These are phyloP conservation scores for Cryoendolithus antarcticus DNA, from an alignment of 2,329 filamentous ascomycete genomes.

Conservation along the genomic window DNA sequence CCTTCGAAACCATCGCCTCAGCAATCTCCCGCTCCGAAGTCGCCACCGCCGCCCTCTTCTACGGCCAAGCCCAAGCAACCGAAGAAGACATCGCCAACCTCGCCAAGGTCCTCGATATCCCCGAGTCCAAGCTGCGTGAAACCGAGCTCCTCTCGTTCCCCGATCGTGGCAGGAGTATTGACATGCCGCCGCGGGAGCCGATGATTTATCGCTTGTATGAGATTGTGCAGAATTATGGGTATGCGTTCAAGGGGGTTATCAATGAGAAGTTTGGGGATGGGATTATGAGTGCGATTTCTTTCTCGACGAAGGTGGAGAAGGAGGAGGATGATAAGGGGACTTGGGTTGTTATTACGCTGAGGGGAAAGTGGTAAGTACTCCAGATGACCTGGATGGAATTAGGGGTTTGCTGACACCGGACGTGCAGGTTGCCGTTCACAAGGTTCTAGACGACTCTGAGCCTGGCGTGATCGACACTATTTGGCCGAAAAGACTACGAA, in stretches of 20 bases:
- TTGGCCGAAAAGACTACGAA: too few species aligned
- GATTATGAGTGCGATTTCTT: slow-evolving; percentile 93
- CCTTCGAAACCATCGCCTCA: slow-evolving; percentile 65
- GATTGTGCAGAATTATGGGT: slow-evolving; percentile 93
- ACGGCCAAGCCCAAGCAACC: slow-evolving; percentile 68
- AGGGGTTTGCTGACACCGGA: too few species aligned
- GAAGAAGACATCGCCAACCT: slow-evolving; percentile 58
- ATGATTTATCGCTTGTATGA: slow-evolving; percentile 86
- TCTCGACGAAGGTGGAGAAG: slow-evolving; percentile 85
- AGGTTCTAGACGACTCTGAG: slow-evolving; percentile 32
- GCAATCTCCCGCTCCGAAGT: slow-evolving; percentile 69
- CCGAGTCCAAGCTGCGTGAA: slow-evolving; percentile 40
- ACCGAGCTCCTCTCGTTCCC: slow-evolving; percentile 60
- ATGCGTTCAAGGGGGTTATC: slow-evolving; percentile 86
- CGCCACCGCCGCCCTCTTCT: slow-evolving; percentile 78
- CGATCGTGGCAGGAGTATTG: slow-evolving; percentile 64
- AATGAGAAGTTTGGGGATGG: slow-evolving; percentile 77
- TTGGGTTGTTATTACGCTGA: slow-evolving; percentile 75
- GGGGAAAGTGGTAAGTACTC: slow-evolving; percentile 74
- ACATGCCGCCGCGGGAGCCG: slow-evolving; percentile 76
- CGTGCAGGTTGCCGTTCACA: slow-evolving; percentile 38
- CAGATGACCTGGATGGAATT: too few species aligned
- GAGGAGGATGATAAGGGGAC: slow-evolving; percentile 75
- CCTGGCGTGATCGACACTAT: too few species aligned
- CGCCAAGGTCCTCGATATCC: slow-evolving; percentile 50